Evolutionary conservation across 1,284 basidiomycete species (phyloP), one percentile per base, ranked within the genome.

Genomic region (Coriolopsis trogii): DNA sequence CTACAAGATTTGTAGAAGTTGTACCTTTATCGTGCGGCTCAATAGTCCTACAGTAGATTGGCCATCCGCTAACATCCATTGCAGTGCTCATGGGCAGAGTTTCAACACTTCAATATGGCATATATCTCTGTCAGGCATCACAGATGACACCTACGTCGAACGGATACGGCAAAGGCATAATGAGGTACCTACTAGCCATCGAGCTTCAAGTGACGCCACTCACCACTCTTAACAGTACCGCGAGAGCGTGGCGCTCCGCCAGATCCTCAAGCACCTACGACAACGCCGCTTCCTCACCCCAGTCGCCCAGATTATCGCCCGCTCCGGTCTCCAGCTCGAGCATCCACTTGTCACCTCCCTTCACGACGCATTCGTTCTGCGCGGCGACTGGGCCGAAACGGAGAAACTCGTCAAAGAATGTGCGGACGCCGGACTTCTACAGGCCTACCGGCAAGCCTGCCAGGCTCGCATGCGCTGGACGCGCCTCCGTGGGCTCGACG

Each of bases 41-140:
- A 26, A 18, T 16, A 21, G 13, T 15, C n/a, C 28, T 30, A 2
- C 3, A 8, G 7, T 2, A 25, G 3, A 18, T 18, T 34, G 33
- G 20, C 20, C 31, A 16, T 7, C 5, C 6, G 28, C 5, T 21
- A n/a, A n/a, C n/a, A n/a, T n/a, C n/a, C n/a, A n/a, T 6, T 34
- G 6, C 23, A 70, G 88, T 33, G 82, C 85, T 5, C 84, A 90
- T 64, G 80, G 77, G 2, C 80, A 78, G 49, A 85, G 79, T 63
- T 91, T 86, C 63, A 87, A 91, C 62, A 82, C 83, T 23, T 90
- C 88, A 3, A 84, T 92, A 50, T 91, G 89, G 89, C 76, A 86
- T 58, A 73, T 91, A 26, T 67, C 82, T 1, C 61, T 91, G 49
- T 68, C 72, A 4, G 89, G 89, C 4, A 79, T 87, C 39, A 68